Evolutionary conservation across 2,329 filamentous ascomycete species (phyloP).

Genomic region (Xylariaceae sp.): DNA sequence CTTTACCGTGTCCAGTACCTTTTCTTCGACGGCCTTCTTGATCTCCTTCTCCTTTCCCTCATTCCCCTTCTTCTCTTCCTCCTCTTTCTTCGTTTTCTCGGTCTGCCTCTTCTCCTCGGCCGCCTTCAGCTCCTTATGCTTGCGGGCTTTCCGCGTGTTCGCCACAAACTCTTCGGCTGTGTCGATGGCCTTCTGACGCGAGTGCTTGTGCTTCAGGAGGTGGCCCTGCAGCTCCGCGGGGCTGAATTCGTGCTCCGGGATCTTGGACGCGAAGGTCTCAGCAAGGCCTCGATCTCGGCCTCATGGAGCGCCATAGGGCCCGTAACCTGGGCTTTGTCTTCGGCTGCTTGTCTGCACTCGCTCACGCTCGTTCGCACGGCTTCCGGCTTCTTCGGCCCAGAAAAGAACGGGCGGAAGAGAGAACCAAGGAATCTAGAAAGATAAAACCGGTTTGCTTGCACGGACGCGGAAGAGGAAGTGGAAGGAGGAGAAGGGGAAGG

Average conservation of each 20-base stretch:
- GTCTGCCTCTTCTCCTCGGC: constrained; percentile 30
- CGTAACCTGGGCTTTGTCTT: constrained; percentile 29
- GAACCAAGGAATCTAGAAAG: too few relatives aligned
- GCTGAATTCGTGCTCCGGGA: constrained; percentile 53
- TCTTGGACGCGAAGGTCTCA: constrained; percentile 40
- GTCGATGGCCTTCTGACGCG: constrained; percentile 43
- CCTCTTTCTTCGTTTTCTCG: constrained; percentile 24
- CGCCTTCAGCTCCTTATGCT: constrained; percentile 30
- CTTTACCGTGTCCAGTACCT: constrained; percentile 9
- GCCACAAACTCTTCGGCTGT: constrained; percentile 44
- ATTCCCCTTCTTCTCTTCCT: constrained; percentile 38
- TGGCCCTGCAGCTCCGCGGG: constrained; percentile 57
- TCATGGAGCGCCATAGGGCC: too few relatives aligned
- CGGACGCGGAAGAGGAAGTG: too few relatives aligned
- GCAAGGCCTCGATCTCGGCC: constrained; percentile 44
- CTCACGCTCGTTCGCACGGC: too few relatives aligned
- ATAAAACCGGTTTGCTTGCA: too few relatives aligned
- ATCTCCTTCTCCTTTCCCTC: constrained; percentile 39
- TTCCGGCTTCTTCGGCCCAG: too few relatives aligned
- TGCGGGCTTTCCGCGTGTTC: constrained; percentile 39
- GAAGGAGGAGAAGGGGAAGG: too few relatives aligned
- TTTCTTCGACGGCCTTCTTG: constrained; percentile 33
- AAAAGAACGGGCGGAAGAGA: too few relatives aligned
- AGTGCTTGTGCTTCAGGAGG: constrained; percentile 51
- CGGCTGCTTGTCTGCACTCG: constrained; percentile 20